Conservation (phyloP, 495 filamentous ascomycete genomes). For the Aspergillus conjunctus region DNA sequence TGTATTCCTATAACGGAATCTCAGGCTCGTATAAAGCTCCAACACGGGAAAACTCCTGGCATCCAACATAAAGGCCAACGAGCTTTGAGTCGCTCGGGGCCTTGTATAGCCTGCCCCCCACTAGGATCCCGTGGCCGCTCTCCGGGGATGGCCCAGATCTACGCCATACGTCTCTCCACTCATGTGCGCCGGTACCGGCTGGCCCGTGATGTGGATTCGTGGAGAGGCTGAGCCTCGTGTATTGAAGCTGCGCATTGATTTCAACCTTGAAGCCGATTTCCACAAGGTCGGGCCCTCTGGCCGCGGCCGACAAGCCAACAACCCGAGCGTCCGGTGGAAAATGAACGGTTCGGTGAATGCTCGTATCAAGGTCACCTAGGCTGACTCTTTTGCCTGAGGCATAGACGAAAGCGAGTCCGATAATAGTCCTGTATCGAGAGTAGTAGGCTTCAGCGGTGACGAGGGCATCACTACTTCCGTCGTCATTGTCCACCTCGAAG, state of each 20-base stretch:
- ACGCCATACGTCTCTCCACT: conserved; percentile 16
- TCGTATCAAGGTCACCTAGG: conserved; percentile 12
- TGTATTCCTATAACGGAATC: neutral
- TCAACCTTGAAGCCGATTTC: conserved; percentile 17
- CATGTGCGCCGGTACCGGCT: neutral
- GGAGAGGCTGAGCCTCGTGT: conserved; percentile 9
- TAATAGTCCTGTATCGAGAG: conserved; percentile 6
- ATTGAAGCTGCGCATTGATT: conserved; percentile 1
- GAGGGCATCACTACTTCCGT: conserved; percentile 5
- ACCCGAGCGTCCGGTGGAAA: conserved; percentile 7
- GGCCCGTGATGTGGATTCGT: neutral
- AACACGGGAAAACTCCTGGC: conserved; percentile 8
- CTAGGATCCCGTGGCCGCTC: neutral
- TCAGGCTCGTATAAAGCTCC: conserved; percentile 19
- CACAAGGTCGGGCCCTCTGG: neutral
- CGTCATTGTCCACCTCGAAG: conserved; percentile 10
- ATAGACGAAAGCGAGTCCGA: conserved; percentile 18
- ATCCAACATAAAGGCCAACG: conserved; percentile 19
- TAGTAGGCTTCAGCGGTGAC: conserved; percentile 17
- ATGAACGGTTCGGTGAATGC: conserved; percentile 8
- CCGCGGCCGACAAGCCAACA: conserved; percentile 13
- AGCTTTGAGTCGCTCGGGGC: conserved; percentile 8
- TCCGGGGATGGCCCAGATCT: conserved; percentile 11
- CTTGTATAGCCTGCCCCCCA: neutral
- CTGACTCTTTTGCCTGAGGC: conserved; percentile 12